Evolutionary conservation across 2,329 filamentous ascomycete genomes (phyloP), one percentile per base, ranked within the genome.

Genomic region (Atkinsonella hypoxylon): DNA sequence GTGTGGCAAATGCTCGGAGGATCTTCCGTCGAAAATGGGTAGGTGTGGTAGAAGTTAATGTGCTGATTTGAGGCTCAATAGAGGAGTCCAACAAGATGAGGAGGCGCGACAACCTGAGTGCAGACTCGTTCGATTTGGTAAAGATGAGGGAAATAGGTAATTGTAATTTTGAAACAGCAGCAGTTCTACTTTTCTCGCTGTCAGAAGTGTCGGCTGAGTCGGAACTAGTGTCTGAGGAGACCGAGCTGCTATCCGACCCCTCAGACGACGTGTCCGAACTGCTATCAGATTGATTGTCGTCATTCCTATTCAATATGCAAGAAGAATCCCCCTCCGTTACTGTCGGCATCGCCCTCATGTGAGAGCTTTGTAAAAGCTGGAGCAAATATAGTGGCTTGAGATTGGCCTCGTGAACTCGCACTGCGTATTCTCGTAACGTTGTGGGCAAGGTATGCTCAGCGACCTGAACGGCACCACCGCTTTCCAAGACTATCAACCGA

Each of bases 301-400:
- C 17, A n/a, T 45, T 26, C 18, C 40, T 38, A 12, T 47, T 32
- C 44, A 40, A 15, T 22, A 5, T 30, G 10, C 12, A 4, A 3
- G 45, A 11, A 22, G 39, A 34, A n/a, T 12, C 30, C 6, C 20
- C 45, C 15, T 53, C 51, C 40, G 56, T 52, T 6, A 49, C 57
- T 1, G 56, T 56, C 51, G 7, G 2, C 15, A 7, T 15, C 15
- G 45, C 52, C 52, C 57, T 58, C 62, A 82, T 68, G 22, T 82
- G 68, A 36, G 73, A 69, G 51, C 75, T 78, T 31, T 75, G 74
- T 40, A 97, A 72, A 10, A 96, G 71, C 51, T 87, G 81, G 38
- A 96, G 70, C n/a, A 97, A 73, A 62, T 91, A 89, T 4, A 98
- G 71, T 0, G 91, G 91, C 68, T 90, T 91, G 49, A 87, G 74